phyloP scores from a whole-genome alignment of 176 grass and related monocot species.

The Eleusine coracana region DNA sequence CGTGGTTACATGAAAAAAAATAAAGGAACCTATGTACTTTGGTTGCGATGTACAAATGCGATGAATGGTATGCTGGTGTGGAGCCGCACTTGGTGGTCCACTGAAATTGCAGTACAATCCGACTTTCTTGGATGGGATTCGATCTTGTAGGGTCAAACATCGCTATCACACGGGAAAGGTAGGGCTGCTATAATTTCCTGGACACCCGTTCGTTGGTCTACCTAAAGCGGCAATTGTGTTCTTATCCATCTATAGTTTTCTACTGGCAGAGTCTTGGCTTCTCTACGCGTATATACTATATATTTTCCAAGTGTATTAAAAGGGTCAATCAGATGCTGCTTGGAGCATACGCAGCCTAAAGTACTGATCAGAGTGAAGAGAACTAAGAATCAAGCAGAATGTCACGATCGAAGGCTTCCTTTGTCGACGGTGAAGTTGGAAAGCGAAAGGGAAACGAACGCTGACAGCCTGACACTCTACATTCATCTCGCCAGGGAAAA shows the following conservation, averaged over 20 bases:
- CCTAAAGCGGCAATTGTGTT: constrained; percentile 24
- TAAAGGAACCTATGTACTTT: not conserved
- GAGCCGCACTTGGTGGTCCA: not conserved
- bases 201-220: not conserved
- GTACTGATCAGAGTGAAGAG: not conserved
- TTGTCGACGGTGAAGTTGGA: not conserved
- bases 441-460: not conserved
- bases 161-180: constrained; percentile 10
- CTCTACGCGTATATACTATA: not conserved
- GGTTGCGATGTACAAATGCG: not conserved
- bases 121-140: constrained; percentile 44
- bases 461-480: constrained; percentile 9
- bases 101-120: constrained; percentile 1
- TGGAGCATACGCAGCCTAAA: constrained; percentile 38
- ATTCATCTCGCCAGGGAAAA: not conserved
- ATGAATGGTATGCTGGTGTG: constrained; percentile 23
- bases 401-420: not conserved
- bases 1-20: not conserved
- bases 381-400: constrained; percentile 26
- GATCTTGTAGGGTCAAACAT: constrained; percentile 41
- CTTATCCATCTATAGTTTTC: not conserved
- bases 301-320: not conserved
- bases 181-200: not conserved
- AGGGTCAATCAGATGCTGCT: constrained; percentile 33
- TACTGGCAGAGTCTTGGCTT: too few relatives aligned